phyloP scores from a whole-genome alignment of 768 basidiomycete genomes.

The Cystofilobasidium capitatum region DNA sequence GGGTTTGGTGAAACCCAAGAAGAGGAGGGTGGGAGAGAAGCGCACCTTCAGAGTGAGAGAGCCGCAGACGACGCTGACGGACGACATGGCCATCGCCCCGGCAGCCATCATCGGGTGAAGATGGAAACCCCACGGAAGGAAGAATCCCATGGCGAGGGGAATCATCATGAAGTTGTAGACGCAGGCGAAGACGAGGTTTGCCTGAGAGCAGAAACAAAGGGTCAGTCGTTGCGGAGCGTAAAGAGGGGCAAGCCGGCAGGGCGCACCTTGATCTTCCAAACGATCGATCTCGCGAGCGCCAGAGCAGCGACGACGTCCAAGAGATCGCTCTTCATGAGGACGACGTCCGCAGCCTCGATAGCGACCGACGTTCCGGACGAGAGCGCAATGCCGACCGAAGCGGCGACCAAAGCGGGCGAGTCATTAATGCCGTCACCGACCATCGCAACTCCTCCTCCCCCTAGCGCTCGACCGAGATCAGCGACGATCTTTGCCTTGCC shows the following conservation, averaged over 20 bases:
- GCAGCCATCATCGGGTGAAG: constrained; percentile 98
- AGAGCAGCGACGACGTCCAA: constrained; percentile 96
- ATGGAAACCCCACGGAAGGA: constrained; percentile 82
- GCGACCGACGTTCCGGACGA: constrained; percentile 95
- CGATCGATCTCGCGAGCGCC: constrained; percentile 78
- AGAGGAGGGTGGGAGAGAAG: background rate
- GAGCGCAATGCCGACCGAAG: constrained; percentile 91
- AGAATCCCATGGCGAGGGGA: constrained; percentile 93
- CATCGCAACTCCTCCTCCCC: constrained; percentile 77
- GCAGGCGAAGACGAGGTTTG: constrained; percentile 94
- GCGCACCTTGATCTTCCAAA: constrained; percentile 59
- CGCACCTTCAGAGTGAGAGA: constrained; percentile 66
- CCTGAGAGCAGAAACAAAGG: constrained; percentile 35
- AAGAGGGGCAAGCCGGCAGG: background rate
- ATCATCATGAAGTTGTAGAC: constrained; percentile 88
- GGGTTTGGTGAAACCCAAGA: background rate
- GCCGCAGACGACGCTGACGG: constrained; percentile 86
- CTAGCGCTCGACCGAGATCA: constrained; percentile 58
- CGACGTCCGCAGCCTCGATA: constrained; percentile 95
- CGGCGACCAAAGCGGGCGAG: constrained; percentile 90
- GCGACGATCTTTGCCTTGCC: constrained; percentile 81
- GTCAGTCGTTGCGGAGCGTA: background rate
- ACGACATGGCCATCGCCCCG: constrained; percentile 97
- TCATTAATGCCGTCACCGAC: constrained; percentile 99
- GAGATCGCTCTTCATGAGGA: constrained; percentile 92